Evolutionary conservation across 1,139 yeast species (phyloP), one percentile per base, ranked within the genome.

Genomic region (Geotrichum reessii): DNA sequence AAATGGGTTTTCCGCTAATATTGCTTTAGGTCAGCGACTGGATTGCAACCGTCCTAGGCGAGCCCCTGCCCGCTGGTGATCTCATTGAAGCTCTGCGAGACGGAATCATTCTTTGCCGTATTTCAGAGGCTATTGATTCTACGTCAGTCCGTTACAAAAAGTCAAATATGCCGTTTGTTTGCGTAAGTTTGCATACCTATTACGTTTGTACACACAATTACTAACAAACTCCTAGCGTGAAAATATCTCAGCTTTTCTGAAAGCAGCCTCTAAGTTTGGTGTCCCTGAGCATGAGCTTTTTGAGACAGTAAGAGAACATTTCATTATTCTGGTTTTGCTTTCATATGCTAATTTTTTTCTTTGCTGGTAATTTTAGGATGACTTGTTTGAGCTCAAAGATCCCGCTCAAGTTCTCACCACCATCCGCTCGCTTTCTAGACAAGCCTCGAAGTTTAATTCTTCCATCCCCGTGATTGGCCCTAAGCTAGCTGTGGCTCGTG

Each of bases 201-300:
- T 8, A 47, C 33, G 27, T 12, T 33, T 28, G 31, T 25, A n/a
- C n/a, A n/a, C n/a, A n/a, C 33, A 27, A 25, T 19, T 27, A n/a
- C 19, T 8, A 19, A 19, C 40, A 24, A 24, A 27, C 51, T 25
- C 40, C 28, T 69, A 76, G 73, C 89, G 89, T 96, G 96, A 90
- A 69, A 89, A 89, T 67, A 88, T 90, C 47, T 84, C 90, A 50
- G 81, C 83, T 62, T 90, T 89, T 67, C 74, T 90, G 42, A 72
- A 76, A 17, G 74, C 74, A 1, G 81, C 85, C 55, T 83, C 89
- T 58, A 79, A 82, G 62, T 74, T 85, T 51, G 93, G 95, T 1
- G 84, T 90, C 2, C 90, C 93, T 3, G 89, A 87, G 63, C 92
- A 88, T 68, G 97, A 90, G 69, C 74, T 87, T 53, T 90, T 90